These are phyloP conservation scores for Nitzschia putrida DNA, from an alignment of 108 stramenopile genomes.

Conservation along the genomic window DNA sequence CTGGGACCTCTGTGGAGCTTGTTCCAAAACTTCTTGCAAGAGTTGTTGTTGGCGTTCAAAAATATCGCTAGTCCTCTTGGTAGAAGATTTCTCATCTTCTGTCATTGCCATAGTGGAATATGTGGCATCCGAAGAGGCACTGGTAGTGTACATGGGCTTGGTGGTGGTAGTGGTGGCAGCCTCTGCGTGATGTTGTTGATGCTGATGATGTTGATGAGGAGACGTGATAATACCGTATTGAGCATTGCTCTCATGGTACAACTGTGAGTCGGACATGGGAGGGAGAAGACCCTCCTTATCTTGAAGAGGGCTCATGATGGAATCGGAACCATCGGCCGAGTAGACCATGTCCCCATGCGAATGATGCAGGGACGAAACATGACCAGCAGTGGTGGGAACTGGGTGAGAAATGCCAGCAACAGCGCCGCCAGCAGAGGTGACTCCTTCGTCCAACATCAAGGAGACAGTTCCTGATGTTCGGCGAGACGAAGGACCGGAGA, in stretches of 20 bases:
- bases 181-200: background rate
- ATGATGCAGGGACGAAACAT: background rate
- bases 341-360: background rate
- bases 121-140: background rate
- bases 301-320: slow-evolving; percentile 14
- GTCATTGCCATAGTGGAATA: slow-evolving; percentile 3
- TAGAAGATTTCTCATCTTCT: background rate
- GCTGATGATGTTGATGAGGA: background rate
- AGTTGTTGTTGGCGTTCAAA: slow-evolving; percentile 24
- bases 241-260: slow-evolving; percentile 7
- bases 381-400: background rate
- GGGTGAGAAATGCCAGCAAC: background rate
- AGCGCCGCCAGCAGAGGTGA: background rate
- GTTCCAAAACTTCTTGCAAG: slow-evolving; percentile 15
- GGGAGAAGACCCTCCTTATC: slow-evolving; percentile 19
- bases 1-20: background rate
- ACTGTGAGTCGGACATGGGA: slow-evolving; percentile 12
- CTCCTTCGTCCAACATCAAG: background rate
- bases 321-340: slow-evolving; percentile 7
- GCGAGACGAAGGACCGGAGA: background rate
- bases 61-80: background rate
- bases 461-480: slow-evolving; percentile 1
- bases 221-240: slow-evolving; percentile 9
- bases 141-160: background rate
- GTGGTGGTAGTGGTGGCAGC: background rate